Percentiles rank a stretch among this genome's conserved stretches.
phyloP scores from a whole-genome alignment of 2,329 filamentous ascomycete species.

The Aspergillus awamori region DNA sequence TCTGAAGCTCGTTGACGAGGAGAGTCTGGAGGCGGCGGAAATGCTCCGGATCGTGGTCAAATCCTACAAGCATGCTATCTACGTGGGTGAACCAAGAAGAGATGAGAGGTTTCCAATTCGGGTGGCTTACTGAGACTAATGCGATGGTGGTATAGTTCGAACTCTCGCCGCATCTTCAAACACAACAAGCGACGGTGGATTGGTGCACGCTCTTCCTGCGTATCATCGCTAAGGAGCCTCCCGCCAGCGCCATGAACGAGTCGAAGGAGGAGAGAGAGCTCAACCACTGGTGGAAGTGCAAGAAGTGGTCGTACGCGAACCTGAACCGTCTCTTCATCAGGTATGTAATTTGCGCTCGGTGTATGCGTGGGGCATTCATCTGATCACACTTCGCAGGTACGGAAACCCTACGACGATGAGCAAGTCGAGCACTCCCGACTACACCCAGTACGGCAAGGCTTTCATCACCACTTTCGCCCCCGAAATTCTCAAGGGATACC shows the following conservation, averaged over 20 bases:
- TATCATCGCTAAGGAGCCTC: slow-evolving; percentile 82
- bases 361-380: slow-evolving; percentile 1
- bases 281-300: slow-evolving; percentile 99
- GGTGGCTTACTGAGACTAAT: slow-evolving; percentile 30
- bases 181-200: slow-evolving; percentile 81
- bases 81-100: slow-evolving; percentile 60
- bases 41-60: slow-evolving; percentile 96
- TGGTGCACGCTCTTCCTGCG: slow-evolving; percentile 96
- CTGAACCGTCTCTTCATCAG: slow-evolving; percentile 92
- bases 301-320: slow-evolving; percentile 99
- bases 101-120: not conserved
- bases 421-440: slow-evolving; percentile 73
- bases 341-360: slow-evolving; percentile 50
- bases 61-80: slow-evolving; percentile 97
- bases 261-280: slow-evolving; percentile 83
- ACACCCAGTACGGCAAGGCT: slow-evolving; percentile 80
- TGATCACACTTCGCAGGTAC: slow-evolving; percentile 61
- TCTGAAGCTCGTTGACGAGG: slow-evolving; percentile 84
- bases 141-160: slow-evolving; percentile 67
- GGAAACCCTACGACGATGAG: slow-evolving; percentile 80
- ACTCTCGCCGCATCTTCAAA: slow-evolving; percentile 74
- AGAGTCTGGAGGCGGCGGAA: slow-evolving; percentile 90
- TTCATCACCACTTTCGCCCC: slow-evolving; percentile 92
- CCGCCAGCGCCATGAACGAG: slow-evolving; percentile 75
- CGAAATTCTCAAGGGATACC: slow-evolving; percentile 92